Conservation (phyloP, 345 rosid genomes). For the Rhodamnia argentea region DNA sequence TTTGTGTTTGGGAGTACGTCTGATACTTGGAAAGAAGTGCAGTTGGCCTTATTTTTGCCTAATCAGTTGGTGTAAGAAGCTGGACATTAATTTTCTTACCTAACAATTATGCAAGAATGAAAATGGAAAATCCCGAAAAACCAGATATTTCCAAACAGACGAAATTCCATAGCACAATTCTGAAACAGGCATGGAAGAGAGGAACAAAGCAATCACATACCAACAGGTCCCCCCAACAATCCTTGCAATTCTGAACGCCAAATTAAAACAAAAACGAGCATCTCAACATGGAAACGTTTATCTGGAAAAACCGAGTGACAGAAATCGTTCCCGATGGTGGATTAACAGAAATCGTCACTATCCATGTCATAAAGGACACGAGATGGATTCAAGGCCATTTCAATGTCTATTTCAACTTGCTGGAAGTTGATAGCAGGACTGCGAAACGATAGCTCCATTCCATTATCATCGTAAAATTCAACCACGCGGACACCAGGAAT, state of each 20-base stretch:
- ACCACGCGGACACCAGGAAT: conserved; percentile 80
- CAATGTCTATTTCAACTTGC: conserved; percentile 79
- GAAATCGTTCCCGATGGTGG: too few relatives aligned
- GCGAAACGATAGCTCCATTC: conserved; percentile 29
- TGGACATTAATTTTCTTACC: not conserved
- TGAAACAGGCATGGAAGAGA: not conserved
- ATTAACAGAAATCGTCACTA: too few relatives aligned
- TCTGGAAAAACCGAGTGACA: too few relatives aligned
- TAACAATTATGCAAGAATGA: not conserved
- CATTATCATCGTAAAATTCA: conserved; percentile 52
- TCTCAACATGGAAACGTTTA: too few relatives aligned
- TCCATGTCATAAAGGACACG: too few relatives aligned
- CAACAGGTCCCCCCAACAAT: not conserved
- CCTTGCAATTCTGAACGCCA: too few relatives aligned
- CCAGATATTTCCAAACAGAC: not conserved
- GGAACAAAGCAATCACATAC: not conserved
- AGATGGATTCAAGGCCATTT: too few relatives aligned
- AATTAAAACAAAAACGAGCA: too few relatives aligned
- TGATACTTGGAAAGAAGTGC: not conserved
- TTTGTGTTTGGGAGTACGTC: not conserved
- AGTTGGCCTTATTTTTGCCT: not conserved
- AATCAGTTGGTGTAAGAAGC: not conserved
- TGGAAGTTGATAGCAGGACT: conserved; percentile 43
- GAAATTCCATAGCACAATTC: not conserved
- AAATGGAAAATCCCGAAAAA: not conserved